These are phyloP conservation scores for Euphorbia tirucalli DNA, from an alignment of 345 rosid species.

Conservation along the genomic window DNA sequence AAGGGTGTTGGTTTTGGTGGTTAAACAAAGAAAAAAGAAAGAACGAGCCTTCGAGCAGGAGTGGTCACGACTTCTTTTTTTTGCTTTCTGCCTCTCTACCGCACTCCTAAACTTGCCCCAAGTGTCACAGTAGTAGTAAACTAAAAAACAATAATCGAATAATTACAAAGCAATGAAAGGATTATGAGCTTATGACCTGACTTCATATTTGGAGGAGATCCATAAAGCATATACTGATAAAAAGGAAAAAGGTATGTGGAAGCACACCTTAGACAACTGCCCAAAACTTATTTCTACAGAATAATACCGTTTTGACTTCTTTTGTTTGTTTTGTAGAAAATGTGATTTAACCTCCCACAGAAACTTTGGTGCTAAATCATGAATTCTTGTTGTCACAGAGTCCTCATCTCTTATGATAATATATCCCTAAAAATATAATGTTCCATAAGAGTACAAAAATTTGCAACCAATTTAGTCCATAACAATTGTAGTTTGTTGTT, in stretches of 20 bases:
- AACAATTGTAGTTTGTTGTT: not conserved
- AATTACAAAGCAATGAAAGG: conserved; percentile 10
- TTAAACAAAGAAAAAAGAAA: no score
- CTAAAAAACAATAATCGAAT: not conserved
- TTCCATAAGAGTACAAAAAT: not conserved
- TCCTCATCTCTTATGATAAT: conserved; percentile 78
- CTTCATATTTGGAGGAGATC: not conserved
- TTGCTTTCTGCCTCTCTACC: no score
- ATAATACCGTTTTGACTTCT: conserved; percentile 56
- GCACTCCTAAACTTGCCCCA: no score
- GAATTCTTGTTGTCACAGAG: conserved; percentile 47
- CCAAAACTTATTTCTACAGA: conserved; percentile 89
- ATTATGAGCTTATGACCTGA: conserved; percentile 3
- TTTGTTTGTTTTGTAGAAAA: conserved; percentile 53
- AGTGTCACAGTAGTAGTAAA: not conserved
- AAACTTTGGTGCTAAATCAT: conserved; percentile 62
- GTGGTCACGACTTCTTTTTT: no score
- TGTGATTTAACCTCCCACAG: conserved; percentile 77
- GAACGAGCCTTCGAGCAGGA: no score
- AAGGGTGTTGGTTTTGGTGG: no score
- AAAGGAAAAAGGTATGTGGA: not conserved
- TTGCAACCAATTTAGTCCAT: not conserved
- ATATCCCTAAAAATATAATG: conserved; percentile 55
- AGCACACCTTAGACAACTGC: conserved; percentile 39
- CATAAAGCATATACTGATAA: not conserved